These are phyloP conservation scores for Streptanthus diversifolius DNA, from an alignment of 345 rosid species.

Conservation along the genomic window DNA sequence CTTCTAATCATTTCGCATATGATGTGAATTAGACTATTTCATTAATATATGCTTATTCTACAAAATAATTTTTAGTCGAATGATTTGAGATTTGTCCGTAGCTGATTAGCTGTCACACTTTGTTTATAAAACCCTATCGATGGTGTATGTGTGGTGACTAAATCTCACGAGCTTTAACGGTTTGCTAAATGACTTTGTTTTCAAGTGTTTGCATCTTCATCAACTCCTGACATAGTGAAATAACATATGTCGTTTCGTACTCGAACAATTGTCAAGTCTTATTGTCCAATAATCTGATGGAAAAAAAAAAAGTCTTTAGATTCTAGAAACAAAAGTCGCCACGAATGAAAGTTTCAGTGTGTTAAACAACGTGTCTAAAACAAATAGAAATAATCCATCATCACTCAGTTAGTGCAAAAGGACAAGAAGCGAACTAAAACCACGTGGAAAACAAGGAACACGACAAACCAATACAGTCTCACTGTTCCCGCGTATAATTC, in stretches of 20 bases:
- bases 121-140: too few relatives aligned
- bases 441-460: constrained; percentile 35
- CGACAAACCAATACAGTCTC: not conserved
- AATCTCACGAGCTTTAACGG: too few relatives aligned
- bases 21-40: too few relatives aligned
- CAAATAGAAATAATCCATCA: not conserved
- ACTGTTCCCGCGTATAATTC: constrained; percentile 25
- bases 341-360: not conserved
- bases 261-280: not conserved
- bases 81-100: too few relatives aligned
- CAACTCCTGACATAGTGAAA: not conserved
- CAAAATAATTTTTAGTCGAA: too few relatives aligned
- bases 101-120: too few relatives aligned
- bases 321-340: constrained; percentile 10
- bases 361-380: not conserved
- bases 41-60: too few relatives aligned
- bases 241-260: not conserved
- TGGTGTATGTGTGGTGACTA: too few relatives aligned
- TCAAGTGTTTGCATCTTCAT: too few relatives aligned
- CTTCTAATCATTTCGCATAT: too few relatives aligned
- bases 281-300: not conserved
- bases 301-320: not conserved
- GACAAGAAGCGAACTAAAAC: not conserved
- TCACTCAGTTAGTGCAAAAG: not conserved
- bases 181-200: not conserved